Base-by-base conservation (phyloP, 2,329 filamentous ascomycete species). In the Chrysoporthe austroafricana region DNA sequence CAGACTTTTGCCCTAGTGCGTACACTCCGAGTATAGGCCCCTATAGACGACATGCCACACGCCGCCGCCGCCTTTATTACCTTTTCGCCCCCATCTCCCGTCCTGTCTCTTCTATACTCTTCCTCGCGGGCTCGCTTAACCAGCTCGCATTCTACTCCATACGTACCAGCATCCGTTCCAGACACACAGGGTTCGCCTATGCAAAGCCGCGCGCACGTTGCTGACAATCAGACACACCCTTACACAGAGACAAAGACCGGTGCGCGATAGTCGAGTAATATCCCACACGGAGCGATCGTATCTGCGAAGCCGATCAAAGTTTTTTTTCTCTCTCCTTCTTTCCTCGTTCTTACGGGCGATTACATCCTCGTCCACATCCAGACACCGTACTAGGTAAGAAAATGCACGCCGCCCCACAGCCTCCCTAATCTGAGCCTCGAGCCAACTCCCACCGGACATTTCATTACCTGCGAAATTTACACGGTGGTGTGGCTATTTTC, bases 331-430 rank as follows among this genome's bases (percentile, higher is more conserved):
- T 18, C 16, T 34, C 14, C 2, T 16, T 16, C 14, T 6, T n/a
- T 16, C n/a, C 7, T n/a, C 21, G 18, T 36, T 34, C 16, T 36
- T 32, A 39, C 39, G 54, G 16, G 8, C 34, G 54, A 21, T 21
- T 16, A 54, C 34, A 39, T 57, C 7, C 54, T 57, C 54, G 54
- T 57, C 16, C 32, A 57, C 54, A 36, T 57, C 39, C 63, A 48
- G 57, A 63, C 43, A 26, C 54, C 62, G 57, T 56, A 69, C 67
- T 69, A 66, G 63, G 67, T 69, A 69, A 54, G 59, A 46, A 44
- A 48, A 46, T 61, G 43, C 59, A 26, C 26, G 42, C 43, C 36
- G 59, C 59, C 59, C 59, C 59, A 61, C 59, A 44, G 42, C 59
- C 59, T 61, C 59, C 59, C 59, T 61, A 48, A 44, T 61, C 42